Conservation (phyloP, 2,329 filamentous ascomycete genomes). For the Trichoderma aggressivum region DNA sequence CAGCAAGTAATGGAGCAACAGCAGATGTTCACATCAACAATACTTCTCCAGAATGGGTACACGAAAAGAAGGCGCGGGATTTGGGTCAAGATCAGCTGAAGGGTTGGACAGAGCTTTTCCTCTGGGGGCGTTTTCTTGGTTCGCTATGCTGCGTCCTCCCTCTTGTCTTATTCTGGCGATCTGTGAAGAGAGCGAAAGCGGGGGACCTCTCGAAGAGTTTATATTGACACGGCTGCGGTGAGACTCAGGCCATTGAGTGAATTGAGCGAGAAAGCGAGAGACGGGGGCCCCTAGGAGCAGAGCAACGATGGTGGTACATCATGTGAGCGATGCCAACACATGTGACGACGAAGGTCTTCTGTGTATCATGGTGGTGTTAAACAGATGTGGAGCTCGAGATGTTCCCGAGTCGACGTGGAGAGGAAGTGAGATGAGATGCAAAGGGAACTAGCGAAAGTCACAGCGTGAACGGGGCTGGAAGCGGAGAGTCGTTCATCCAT, state of each 20-base stretch:
- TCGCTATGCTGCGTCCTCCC: not conserved
- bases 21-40: not conserved
- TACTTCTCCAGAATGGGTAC: not conserved
- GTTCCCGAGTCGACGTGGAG: not conserved
- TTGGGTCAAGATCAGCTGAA: not conserved
- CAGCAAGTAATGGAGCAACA: not conserved
- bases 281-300: not conserved
- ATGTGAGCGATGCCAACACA: constrained; percentile 10
- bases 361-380: constrained; percentile 13
- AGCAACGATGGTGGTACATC: constrained; percentile 4
- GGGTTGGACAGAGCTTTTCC: not conserved
- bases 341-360: constrained; percentile 10
- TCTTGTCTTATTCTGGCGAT: not conserved
- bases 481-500: constrained; percentile 6
- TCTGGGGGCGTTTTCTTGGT: not conserved
- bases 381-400: constrained; percentile 10
- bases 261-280: not conserved
- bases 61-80: not conserved
- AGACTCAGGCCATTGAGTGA: not conserved
- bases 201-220: not conserved
- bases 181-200: not conserved
- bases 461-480: constrained; percentile 4
- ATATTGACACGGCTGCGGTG: not conserved
- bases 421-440: not conserved
- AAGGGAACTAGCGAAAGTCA: not conserved